Evolutionary conservation across 2,329 filamentous ascomycete genomes (phyloP).

Genomic region (Fusarium neocosmosporiellum): DNA sequence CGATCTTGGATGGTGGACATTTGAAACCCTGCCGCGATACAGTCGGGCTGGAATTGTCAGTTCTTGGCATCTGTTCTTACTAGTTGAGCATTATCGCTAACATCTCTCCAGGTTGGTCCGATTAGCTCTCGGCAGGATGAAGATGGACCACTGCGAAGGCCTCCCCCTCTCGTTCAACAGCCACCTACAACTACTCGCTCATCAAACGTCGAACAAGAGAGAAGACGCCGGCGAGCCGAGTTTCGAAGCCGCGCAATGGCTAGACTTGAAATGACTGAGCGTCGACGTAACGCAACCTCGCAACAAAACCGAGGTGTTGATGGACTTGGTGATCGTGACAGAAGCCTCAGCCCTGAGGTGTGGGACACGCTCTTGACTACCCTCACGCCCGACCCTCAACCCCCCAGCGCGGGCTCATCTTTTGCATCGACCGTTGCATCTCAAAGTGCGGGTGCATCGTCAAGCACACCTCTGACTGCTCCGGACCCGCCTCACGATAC

Average conservation of each 20-base stretch:
- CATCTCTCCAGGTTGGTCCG: slow-evolving; percentile 17
- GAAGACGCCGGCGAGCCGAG: slow-evolving; percentile 6
- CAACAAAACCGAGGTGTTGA: slow-evolving; percentile 58
- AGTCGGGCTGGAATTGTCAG: slow-evolving; percentile 41
- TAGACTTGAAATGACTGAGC: not conserved
- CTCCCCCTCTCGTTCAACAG: slow-evolving; percentile 4
- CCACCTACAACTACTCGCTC: not conserved
- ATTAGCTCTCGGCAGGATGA: not conserved
- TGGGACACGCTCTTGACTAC: slow-evolving; percentile 88
- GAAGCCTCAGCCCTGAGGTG: slow-evolving; percentile 80
- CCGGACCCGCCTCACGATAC: slow-evolving; percentile 51
- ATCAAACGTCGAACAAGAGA: not conserved
- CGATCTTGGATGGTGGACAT: slow-evolving; percentile 41
- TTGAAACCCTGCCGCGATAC: slow-evolving; percentile 33
- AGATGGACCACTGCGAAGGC: not conserved
- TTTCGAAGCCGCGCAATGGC: not conserved
- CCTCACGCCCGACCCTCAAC: slow-evolving; percentile 82
- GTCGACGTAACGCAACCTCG: slow-evolving; percentile 5
- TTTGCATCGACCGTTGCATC: slow-evolving; percentile 73
- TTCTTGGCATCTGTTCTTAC: not conserved
- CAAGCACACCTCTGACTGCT: slow-evolving; percentile 51
- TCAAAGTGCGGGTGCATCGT: slow-evolving; percentile 57
- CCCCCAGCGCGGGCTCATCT: slow-evolving; percentile 84
- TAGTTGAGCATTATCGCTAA: slow-evolving; percentile 2
- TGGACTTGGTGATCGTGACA: slow-evolving; percentile 85